These are phyloP conservation scores for Nymphaea colorata DNA, from an alignment of 164 flowering plant genomes.

Conservation along the genomic window DNA sequence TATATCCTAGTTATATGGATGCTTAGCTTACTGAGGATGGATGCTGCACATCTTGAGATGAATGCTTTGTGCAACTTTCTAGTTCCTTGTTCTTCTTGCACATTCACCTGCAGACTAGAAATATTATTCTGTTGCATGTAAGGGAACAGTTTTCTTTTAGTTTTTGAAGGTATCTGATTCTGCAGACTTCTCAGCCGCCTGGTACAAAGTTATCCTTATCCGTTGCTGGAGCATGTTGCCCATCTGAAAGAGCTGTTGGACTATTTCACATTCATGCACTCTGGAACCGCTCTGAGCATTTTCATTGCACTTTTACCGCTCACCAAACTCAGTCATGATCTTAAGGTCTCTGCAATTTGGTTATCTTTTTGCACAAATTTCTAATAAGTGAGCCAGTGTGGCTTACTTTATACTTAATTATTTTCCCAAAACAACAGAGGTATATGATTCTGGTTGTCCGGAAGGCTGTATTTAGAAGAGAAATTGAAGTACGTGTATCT, in stretches of 20 bases:
- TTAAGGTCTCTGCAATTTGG: conserved; percentile 36
- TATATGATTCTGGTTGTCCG: conserved; percentile 62
- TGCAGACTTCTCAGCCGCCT: conserved; percentile 54
- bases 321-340: conserved; percentile 49
- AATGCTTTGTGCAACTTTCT: too few relatives aligned
- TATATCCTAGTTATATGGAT: too few relatives aligned
- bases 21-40: too few relatives aligned
- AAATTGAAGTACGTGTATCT: conserved; percentile 59
- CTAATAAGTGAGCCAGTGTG: background rate
- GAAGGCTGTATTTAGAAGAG: conserved; percentile 79
- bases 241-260: conserved; percentile 76
- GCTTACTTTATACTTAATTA: background rate
- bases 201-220: conserved; percentile 43
- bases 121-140: too few relatives aligned
- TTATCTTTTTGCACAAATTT: background rate
- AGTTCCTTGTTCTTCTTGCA: too few relatives aligned
- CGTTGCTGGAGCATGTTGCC: conserved; percentile 58
- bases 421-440: conserved; percentile 28
- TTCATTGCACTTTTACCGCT: conserved; percentile 57
- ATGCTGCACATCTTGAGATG: too few relatives aligned
- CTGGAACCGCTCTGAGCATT: conserved; percentile 34
- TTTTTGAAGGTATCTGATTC: conserved; percentile 2
- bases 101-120: too few relatives aligned
- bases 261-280: conserved; percentile 68
- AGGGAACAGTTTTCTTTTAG: background rate